Conservation (phyloP, 129 eudicot genomes). For the Helianthus tuberosus region DNA sequence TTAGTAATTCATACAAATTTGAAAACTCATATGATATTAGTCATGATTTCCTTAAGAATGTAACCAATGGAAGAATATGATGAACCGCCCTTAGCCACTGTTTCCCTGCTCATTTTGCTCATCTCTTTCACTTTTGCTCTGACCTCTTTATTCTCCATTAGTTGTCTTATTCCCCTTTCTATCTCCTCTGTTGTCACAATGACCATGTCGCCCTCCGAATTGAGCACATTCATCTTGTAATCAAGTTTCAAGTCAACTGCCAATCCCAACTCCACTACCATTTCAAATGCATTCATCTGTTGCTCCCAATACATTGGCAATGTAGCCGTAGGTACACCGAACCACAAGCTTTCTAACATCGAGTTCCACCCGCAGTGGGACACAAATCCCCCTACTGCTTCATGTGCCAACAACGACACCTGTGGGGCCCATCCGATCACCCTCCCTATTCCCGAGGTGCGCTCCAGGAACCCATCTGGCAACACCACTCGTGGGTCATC, state of each 20-base stretch:
- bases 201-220: slow-evolving; percentile 1
- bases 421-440: slow-evolving; percentile 62
- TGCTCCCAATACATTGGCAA: slow-evolving; percentile 46
- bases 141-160: slow-evolving; percentile 19
- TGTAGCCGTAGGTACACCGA: slow-evolving; percentile 45
- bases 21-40: background rate
- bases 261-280: slow-evolving; percentile 27
- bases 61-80: slow-evolving; percentile 25
- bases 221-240: slow-evolving; percentile 28
- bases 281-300: slow-evolving; percentile 28
- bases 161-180: slow-evolving; percentile 8
- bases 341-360: slow-evolving; percentile 46
- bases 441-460: slow-evolving; percentile 42
- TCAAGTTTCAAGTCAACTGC: slow-evolving; percentile 37
- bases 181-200: slow-evolving; percentile 34
- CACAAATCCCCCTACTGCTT: slow-evolving; percentile 51
- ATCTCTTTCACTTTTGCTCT: background rate
- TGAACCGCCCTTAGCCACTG: slow-evolving; percentile 43
- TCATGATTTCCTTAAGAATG: background rate
- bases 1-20: too few relatives aligned
- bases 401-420: slow-evolving; percentile 41
- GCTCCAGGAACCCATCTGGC: slow-evolving; percentile 45
- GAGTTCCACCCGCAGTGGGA: slow-evolving; percentile 67
- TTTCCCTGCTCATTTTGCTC: slow-evolving; percentile 13
- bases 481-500: slow-evolving; percentile 26